Base-by-base conservation (phyloP, 495 filamentous ascomycete genomes). In the Penicillium coprophilum region DNA sequence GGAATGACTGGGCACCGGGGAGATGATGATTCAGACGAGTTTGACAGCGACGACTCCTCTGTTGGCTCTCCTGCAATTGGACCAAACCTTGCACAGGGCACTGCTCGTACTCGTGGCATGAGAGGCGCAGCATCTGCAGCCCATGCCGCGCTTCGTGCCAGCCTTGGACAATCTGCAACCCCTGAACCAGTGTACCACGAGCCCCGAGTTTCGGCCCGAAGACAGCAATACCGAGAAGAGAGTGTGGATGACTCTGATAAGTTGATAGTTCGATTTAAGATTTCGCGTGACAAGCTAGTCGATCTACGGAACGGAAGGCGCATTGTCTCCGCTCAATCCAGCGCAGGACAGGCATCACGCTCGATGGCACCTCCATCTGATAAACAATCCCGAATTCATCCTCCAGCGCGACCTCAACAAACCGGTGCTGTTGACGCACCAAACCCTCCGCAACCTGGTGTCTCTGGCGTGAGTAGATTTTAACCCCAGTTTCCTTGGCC, bases 51-150 rank as follows among this genome's bases (percentile, higher is more conserved):
- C 53, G 90, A 94, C 46, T 95, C 92, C 3, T 84, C 82, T 11
- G 87, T 90, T 15, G 91, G 92, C 48, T 96, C 92, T 17, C 92
- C 93, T 11, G 91, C 90, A 53, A 83, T 88, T 56, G 77, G 80
- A 7, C 65, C 77, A 34, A 79, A 88, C 54, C 80, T 90, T 48
- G 74, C 87, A 11, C 78, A 86, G 56, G 91, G 90, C 21, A 95
- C 91, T 13, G 86, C 90, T 30, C 83, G 92, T 57, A 95, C 89
- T n/a, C 79, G 92, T 70, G 87, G 87, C 19, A 91, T 96, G 84
- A 84, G 87, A 55, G 91, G 87, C 30, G 91, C 90, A 19, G 92
- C 90, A 53, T 87, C 80, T 38, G 91, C 89, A 20, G 92, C 92
- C 24, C 87, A 91, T 64, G 82, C 82, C 11, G 85, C 85, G 12